Conservation (phyloP, 78 protist species). For the slime mould (Dictyostelium discoideum) region dicty_2.7 NC_007088.5:2875501-2876000, state of each 20-base stretch:
- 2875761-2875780: too few species aligned
- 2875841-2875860: constrained; percentile 45
- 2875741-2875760: background rate
- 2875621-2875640: too few species aligned
- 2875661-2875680: background rate
- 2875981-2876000: constrained; percentile 33
- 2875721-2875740: background rate
- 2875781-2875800: background rate
- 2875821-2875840: background rate
- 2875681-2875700: background rate
- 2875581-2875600: background rate
- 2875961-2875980: constrained; percentile 12
- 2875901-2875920: constrained; percentile 6
- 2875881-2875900: constrained; percentile 28
- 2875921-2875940: constrained; percentile 9
- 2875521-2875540: too few species aligned
- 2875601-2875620: too few species aligned
- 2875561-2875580: background rate
- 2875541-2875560: too few species aligned
- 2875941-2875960: constrained; percentile 3
- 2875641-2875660: too few species aligned
- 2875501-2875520: background rate
- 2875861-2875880: constrained; percentile 39
- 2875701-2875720: background rate
- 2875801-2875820: constrained; percentile 4